Conservation (phyloP, 2,329 filamentous ascomycete species). For the Alternaria postmessia region DNA sequence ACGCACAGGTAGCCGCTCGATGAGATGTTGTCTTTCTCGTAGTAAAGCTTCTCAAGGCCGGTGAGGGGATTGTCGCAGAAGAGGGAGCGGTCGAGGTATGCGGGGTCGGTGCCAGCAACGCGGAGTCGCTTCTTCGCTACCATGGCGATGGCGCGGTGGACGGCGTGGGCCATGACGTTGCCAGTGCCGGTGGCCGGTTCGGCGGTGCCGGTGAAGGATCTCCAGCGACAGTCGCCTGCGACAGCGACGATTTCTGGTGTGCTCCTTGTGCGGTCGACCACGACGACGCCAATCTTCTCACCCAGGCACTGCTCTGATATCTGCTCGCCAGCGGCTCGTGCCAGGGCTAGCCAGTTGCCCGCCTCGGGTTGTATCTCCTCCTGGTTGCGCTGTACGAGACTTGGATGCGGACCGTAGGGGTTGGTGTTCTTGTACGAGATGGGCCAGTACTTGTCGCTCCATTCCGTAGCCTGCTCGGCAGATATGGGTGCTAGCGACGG, state of each 20-base stretch:
- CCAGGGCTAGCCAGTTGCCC: constrained; percentile 72
- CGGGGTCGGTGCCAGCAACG: constrained; percentile 43
- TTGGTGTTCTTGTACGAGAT: constrained; percentile 88
- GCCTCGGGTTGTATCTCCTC: constrained; percentile 72
- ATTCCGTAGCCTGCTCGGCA: constrained; percentile 75
- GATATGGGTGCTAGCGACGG: constrained; percentile 79
- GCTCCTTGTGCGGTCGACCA: constrained; percentile 67
- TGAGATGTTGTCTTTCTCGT: constrained; percentile 67
- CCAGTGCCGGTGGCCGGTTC: constrained; percentile 56
- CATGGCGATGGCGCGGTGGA: constrained; percentile 82
- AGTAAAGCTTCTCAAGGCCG: constrained; percentile 70
- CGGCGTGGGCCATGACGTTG: constrained; percentile 81
- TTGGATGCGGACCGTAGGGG: constrained; percentile 83
- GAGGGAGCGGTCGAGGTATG: constrained; percentile 52
- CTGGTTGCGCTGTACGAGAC: constrained; percentile 73
- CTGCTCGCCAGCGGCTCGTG: constrained; percentile 69
- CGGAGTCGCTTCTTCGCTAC: constrained; percentile 68
- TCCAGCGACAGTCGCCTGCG: constrained; percentile 79
- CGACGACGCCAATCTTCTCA: constrained; percentile 75
- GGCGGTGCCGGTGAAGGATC: constrained; percentile 47
- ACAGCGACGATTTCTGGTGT: constrained; percentile 70
- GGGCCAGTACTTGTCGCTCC: constrained; percentile 82
- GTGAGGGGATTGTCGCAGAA: constrained; percentile 75
- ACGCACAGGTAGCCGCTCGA: constrained; percentile 92
- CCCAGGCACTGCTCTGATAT: constrained; percentile 67